Conservation (phyloP, 352 stramenopile species). For the Pilasporangium apinafurcum region DNA sequence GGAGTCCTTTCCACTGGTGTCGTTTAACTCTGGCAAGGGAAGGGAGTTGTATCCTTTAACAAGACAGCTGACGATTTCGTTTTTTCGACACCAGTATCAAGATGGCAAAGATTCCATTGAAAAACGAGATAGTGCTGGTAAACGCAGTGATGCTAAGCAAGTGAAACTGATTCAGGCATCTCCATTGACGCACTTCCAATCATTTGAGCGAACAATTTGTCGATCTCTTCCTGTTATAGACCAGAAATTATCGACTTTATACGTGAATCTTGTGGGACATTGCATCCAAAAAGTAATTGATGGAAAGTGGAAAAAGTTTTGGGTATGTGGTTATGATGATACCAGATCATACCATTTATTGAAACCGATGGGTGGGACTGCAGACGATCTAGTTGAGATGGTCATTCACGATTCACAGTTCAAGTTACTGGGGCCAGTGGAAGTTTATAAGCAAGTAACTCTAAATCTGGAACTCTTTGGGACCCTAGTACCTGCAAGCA, state of each 20-base stretch:
- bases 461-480: conserved; percentile 53
- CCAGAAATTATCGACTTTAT: conserved; percentile 39
- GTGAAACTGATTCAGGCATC: conserved; percentile 59
- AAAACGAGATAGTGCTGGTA: not conserved
- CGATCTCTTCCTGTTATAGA: conserved; percentile 53
- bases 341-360: conserved; percentile 50
- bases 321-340: conserved; percentile 62
- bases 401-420: conserved; percentile 78
- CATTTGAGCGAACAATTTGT: conserved; percentile 76
- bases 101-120: no score
- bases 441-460: conserved; percentile 37
- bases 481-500: conserved; percentile 4
- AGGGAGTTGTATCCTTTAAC: conserved; percentile 75
- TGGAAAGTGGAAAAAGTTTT: conserved; percentile 75
- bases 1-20: conserved; percentile 55
- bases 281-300: conserved; percentile 70
- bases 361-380: conserved; percentile 29
- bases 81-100: no score
- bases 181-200: conserved; percentile 78
- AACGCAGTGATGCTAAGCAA: not conserved
- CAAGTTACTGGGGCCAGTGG: conserved; percentile 38
- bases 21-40: conserved; percentile 56
- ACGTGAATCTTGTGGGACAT: conserved; percentile 64
- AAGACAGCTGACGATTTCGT: conserved; percentile 55
- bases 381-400: conserved; percentile 48